Evolutionary conservation across 345 rosid species (phyloP), one percentile per base, ranked within the genome.

Genomic region (Nasturtium officinale): DNA sequence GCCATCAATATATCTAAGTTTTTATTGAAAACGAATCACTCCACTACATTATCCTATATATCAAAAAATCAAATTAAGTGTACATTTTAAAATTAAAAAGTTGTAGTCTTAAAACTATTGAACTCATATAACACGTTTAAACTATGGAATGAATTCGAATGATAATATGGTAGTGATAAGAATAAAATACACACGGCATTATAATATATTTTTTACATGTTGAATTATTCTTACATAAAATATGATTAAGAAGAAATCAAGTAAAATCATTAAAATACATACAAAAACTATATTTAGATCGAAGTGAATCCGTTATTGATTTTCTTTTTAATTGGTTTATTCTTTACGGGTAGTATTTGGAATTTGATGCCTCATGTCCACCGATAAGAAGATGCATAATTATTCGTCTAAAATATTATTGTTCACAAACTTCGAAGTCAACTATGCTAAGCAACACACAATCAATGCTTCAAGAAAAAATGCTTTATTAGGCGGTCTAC

Each of bases 291-390:
- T 50, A 25, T 11, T 51, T 23, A 10, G 12, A 67, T 26, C 21
- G 5, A 43, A 25, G 2, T 61, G 12, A 55, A 55, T 9, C 21
- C 23, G 5, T 8, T 55, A 3, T 55, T 55, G 15, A 17, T 17
- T 18, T 5, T 13, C 5, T 21, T 21, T 47, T 11, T 58, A 10
- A 1, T 48, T 59, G 3, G 51, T 28, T 48, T 47, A 47, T 71
- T 48, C 50, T 1, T 47, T 35, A 47, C 40, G 30, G 20, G 38
- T 23, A n/a, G 55, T 70, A 13, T 51, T 15, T 35, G 30, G 67
- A 48, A 60, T 60, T 58, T 48, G 75, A 71, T 71, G 17, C 67
- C 7, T 48, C 51, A 16, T 71, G 50, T n/a, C 67, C 26, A 60
- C 51, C 40, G 40, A 60, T 71, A 48, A 60, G 29, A 60, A 48